Base-by-base conservation (phyloP, 805 yeast genomes). In the Starmerella stigmatis region DNA sequence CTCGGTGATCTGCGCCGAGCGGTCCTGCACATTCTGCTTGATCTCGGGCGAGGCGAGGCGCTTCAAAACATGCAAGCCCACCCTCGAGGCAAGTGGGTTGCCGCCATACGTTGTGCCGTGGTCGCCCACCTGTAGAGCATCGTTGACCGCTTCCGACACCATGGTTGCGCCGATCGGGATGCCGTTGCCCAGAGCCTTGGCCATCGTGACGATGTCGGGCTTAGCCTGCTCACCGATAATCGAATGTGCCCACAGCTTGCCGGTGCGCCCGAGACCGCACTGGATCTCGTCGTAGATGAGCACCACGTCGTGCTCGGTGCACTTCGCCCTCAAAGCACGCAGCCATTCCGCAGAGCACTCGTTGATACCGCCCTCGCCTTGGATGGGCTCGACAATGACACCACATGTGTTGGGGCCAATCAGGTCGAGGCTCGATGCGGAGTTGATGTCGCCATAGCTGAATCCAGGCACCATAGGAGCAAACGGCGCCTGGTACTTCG, bases 51-150 rank as follows among this genome's bases (percentile, higher is more conserved):
- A 65, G 12, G 86, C 71, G 35, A 92, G 72, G 55, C 76, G 73
- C 44, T 73, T 78, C 20, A 92, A 65, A 12, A 92, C 94, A 58
- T 81, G 79, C 34, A 72, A 67, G 5, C 86, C 95, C 41, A 92
- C 75, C 51, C 88, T 76, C 28, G 89, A 72, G 5, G 86, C 97
- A 51, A 92, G 68, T 45, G 97, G 97, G 63, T 92, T 92, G 45
- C 98, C 98, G 52, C 98, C 97, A 60, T 81, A 89, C 0, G 98
- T 89, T 3, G 97, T 89, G 46, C 98, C 98, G 61, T 89, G 98
- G 60, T 92, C 98, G 47, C 98, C 98, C 19, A 85, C 89, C 47
- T 76, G 71, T 54, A 92, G 67, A 2, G 70, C 75, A 10, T 69
- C 63, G 59, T 86, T 94, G 21, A 92, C 81, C 41, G 75, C 72